Evolutionary conservation across 73 alveolate species (phyloP).

Genomic region (Paramecium octaurelia): DNA sequence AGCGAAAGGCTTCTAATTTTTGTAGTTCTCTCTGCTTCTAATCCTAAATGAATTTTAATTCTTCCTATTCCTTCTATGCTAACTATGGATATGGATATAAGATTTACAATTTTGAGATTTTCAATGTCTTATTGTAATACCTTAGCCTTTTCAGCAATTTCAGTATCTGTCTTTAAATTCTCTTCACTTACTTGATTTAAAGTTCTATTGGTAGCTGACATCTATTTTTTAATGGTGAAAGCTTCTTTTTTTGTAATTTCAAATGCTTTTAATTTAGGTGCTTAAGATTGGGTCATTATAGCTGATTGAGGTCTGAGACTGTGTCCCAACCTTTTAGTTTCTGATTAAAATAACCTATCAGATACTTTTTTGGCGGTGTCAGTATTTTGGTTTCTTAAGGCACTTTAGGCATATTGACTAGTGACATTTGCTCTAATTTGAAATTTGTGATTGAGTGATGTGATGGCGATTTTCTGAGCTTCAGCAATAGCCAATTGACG

Average conservation of each 20-base stretch:
- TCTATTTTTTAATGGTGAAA: slow-evolving; percentile 2
- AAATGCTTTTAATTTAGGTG: background rate
- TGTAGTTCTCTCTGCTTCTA: background rate
- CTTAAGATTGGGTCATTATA: background rate
- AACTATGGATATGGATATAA: background rate
- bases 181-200: background rate
- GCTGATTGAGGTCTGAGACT: slow-evolving; percentile 6
- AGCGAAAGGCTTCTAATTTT: slow-evolving; percentile 24
- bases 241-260: background rate
- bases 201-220: slow-evolving; percentile 27
- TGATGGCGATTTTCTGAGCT: slow-evolving; percentile 3
- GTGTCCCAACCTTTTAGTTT: background rate
- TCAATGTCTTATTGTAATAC: background rate
- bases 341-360: background rate
- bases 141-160: background rate
- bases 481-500: slow-evolving; percentile 40
- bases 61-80: background rate
- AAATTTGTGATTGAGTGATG: background rate
- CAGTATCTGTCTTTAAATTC: background rate
- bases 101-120: background rate
- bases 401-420: background rate
- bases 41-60: background rate
- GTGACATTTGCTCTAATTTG: background rate
- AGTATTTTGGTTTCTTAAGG: background rate
- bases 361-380: background rate